Evolutionary conservation across 352 stramenopile species (phyloP), one percentile per base, ranked within the genome.

Genomic region (Phytophthora quininea): DNA sequence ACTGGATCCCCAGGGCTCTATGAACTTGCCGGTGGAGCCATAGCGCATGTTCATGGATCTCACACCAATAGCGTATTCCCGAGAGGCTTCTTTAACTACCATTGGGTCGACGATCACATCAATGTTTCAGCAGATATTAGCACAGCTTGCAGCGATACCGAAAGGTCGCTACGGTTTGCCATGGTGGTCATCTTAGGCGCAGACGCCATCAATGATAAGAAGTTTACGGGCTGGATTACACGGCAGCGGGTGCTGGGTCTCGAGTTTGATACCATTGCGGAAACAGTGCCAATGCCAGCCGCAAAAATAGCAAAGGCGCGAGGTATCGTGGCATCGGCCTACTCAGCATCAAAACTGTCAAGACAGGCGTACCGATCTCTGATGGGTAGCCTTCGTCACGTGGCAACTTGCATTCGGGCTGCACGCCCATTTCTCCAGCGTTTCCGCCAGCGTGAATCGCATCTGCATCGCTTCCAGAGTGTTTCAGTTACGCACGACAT

Each of bases 161-260:
- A 54, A 1, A 7, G 58, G 2, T 58, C 62, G 49, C 62, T 69
- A 3, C 49, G 62, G 3, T 58, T 46, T 58, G 62, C 62, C 14
- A 69, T 69, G 24, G 35, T 54, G 2, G 1, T 27, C 3, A 46
- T 69, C 0, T 29, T 69, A 2, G 53, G 62, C 3, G 8, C 40
- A 3, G 42, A 54, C 2, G 54, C 54, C 1, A 53, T 69, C 54
- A 69, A 69, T 27, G 19, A 57, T 7, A 40, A 69, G 7, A 69
- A 69, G 45, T 57, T 57, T 37, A 59, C 48, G 15, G 24, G 24
- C 6, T 69, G 52, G 62, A 30, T 46, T 8, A 46, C 38, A 12
- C 1, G 3, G 2, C 37, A 57, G 11, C 47, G 14, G 14, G 40
- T 67, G 1, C 40, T 67, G 2, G 49, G 59, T n/a, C 19, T 67